Base-by-base conservation (phyloP, 805 yeast genomes). In the Debaryomyces hansenii region DNA sequence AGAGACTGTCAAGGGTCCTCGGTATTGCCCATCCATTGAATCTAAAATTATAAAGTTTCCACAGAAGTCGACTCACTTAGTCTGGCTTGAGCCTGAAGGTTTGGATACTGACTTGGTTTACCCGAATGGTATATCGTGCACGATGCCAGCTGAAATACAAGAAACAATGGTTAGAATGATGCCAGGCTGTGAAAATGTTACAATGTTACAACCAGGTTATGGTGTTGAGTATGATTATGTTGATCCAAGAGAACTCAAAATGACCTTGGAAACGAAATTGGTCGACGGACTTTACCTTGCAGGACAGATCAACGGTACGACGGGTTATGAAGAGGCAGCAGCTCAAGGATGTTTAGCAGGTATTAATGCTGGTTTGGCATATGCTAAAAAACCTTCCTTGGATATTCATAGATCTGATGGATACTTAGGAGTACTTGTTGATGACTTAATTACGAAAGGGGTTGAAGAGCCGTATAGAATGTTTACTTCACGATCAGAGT, bases 141-240 rank as follows among this genome's bases (percentile, higher is more conserved):
- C 99, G 0, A 87, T 94, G 96, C 99, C 99, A 0, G 94, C 82
- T 32, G 97, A 92, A 20, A 84, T 91, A 27, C 99, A 94, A 66
- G 77, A 76, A 18, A 73, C 79, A 52, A 78, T 91, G 76, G 78
- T 94, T 45, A 72, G 76, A 48, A 70, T 89, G 71, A 87, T 94
- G 50, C 87, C 90, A 4, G 99, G 99, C 0, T 78, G 96, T 41
- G 96, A 89, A 56, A 82, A 87, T 53, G 97, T 87, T 0, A 72
- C 69, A n/a, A 89, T 94, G 87, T 62, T 85, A 10, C 97, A 91
- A 60, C 97, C 97, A 0, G 99, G 97, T 0, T 94, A 94, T 62
- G 99, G 99, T n/a, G 99, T 94, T 2, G 99, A 94, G 65, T 94
- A 94, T 62, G 99, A 94, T 60, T 94, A 89, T 62, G 85, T 94